Conservation (phyloP, 495 filamentous ascomycete species). For the Penicillium herquei region DNA sequence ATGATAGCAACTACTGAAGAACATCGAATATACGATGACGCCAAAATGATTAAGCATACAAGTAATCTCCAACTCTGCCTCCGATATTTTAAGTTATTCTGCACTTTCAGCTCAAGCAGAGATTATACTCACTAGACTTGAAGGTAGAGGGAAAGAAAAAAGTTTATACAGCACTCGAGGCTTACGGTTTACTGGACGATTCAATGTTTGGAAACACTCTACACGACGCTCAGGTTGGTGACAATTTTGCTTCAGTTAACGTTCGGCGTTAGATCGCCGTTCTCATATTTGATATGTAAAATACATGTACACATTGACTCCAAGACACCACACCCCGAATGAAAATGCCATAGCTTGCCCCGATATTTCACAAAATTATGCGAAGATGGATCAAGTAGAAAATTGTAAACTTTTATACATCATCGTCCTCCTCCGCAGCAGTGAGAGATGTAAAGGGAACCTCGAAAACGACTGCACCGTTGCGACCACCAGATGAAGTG, state of each 20-base stretch:
- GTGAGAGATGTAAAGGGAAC: slow-evolving; percentile 51
- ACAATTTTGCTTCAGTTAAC: neutral
- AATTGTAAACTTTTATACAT: slow-evolving; percentile 21
- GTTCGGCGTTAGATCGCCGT: neutral
- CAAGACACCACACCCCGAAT: slow-evolving; percentile 9
- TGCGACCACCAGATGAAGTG: slow-evolving; percentile 59
- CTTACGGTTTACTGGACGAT: neutral
- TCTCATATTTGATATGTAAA: slow-evolving; percentile 3
- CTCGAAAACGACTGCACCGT: slow-evolving; percentile 78
- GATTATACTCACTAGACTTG: too few species aligned
- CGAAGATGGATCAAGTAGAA: slow-evolving; percentile 5
- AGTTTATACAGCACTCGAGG: neutral
- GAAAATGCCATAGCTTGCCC: neutral
- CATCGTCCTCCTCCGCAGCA: slow-evolving; percentile 11
- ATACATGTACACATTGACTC: slow-evolving; percentile 5
- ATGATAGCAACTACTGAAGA: too few species aligned
- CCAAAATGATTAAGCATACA: too few species aligned
- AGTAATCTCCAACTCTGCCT: too few species aligned
- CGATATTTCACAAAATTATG: neutral
- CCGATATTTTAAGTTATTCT: too few species aligned
- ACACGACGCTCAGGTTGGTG: too few species aligned
- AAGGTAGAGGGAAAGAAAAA: too few species aligned
- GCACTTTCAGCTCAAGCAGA: too few species aligned
- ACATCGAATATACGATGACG: too few species aligned
- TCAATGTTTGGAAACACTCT: too few species aligned